Conservation (phyloP, 2,329 filamentous ascomycete genomes). For the Fusarium robinianum region DNA sequence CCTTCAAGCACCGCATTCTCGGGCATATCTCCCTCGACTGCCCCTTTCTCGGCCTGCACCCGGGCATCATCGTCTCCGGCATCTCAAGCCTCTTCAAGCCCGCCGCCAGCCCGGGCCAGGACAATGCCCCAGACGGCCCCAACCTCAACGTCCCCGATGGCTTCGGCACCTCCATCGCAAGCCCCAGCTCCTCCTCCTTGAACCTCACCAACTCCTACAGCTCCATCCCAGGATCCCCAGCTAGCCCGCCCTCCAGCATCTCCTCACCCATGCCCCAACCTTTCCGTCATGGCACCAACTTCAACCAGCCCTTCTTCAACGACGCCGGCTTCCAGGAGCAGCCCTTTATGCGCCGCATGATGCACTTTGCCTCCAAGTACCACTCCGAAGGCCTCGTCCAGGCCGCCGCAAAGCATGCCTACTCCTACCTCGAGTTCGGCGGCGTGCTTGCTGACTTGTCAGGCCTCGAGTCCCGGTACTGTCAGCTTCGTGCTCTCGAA, state of each 20-base stretch:
- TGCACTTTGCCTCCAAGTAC: slow-evolving; percentile 84
- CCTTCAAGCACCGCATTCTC: slow-evolving; percentile 74
- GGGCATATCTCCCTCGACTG: slow-evolving; percentile 84
- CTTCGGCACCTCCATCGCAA: slow-evolving; percentile 9
- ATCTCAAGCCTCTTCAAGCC: slow-evolving; percentile 75
- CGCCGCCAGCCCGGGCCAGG: slow-evolving; percentile 38
- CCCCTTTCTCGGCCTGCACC: slow-evolving; percentile 86
- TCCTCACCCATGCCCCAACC: slow-evolving; percentile 12
- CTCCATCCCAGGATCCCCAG: slow-evolving; percentile 21
- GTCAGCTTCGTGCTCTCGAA: slow-evolving; percentile 70
- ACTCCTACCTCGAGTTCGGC: slow-evolving; percentile 83
- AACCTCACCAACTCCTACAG: slow-evolving; percentile 27
- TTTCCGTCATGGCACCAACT: slow-evolving; percentile 59
- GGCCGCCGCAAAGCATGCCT: slow-evolving; percentile 73
- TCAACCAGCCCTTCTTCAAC: slow-evolving; percentile 76
- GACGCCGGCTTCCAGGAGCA: slow-evolving; percentile 72
- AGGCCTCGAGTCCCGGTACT: slow-evolving; percentile 72
- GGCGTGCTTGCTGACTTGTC: slow-evolving; percentile 77
- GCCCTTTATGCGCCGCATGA: slow-evolving; percentile 67
- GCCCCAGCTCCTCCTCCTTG: slow-evolving; percentile 23
- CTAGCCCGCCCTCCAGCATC: slow-evolving; percentile 21
- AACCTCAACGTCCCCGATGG: slow-evolving; percentile 8
- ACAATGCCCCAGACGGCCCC: slow-evolving; percentile 9
- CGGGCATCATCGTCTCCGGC: slow-evolving; percentile 81
- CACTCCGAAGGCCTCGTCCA: slow-evolving; percentile 68